Conservation (phyloP, 257 asterid species). For the Echites panduratus region DNA sequence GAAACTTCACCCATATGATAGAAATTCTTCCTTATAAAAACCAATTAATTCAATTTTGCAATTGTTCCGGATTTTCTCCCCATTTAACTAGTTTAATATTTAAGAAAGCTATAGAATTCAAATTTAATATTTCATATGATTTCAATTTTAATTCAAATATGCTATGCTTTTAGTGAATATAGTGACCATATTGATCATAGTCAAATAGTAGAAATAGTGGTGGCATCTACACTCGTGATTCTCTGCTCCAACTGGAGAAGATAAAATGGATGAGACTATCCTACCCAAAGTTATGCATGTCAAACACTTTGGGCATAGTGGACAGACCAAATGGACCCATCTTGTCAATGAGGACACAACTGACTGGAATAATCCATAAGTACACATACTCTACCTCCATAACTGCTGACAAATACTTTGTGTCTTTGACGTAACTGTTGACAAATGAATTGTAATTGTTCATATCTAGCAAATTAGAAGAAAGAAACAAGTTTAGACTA, state of each 20-base stretch:
- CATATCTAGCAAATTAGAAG: background rate
- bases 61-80: too few relatives aligned
- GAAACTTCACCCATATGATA: too few relatives aligned
- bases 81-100: too few relatives aligned
- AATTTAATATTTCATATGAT: too few relatives aligned
- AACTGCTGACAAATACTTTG: constrained; percentile 4
- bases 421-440: background rate
- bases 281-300: constrained; percentile 97
- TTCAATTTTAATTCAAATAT: too few relatives aligned
- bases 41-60: too few relatives aligned
- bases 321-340: constrained; percentile 96
- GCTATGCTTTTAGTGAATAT: too few relatives aligned
- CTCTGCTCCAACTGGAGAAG: constrained; percentile 96
- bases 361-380: constrained; percentile 94
- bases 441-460: background rate
- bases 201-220: too few relatives aligned
- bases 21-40: too few relatives aligned
- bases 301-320: constrained; percentile 94
- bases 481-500: background rate
- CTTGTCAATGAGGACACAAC: constrained; percentile 95
- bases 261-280: constrained; percentile 77
- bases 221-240: constrained; percentile 52
- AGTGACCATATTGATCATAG: too few relatives aligned
- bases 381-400: constrained; percentile 19
- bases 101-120: too few relatives aligned